phyloP scores from a whole-genome alignment of 805 yeast species.

The Candida patagonica region DNA sequence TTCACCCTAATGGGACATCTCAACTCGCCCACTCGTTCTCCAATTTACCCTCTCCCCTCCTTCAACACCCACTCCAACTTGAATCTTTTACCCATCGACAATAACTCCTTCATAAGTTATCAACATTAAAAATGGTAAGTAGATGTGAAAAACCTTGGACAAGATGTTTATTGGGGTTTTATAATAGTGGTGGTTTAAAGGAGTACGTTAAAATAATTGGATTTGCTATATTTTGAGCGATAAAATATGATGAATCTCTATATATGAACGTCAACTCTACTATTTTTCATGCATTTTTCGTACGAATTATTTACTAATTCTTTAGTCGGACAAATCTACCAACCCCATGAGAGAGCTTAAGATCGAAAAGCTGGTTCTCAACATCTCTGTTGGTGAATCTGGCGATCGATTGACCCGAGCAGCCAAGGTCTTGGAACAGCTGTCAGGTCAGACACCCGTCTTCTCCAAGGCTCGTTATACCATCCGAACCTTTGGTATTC shows the following conservation, averaged over 20 bases:
- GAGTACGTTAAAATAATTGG: neutral
- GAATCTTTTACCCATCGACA: too few relatives aligned
- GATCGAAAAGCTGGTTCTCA: conserved; percentile 98
- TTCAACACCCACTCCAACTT: too few relatives aligned
- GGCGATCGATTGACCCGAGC: conserved; percentile 99
- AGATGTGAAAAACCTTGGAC: too few relatives aligned
- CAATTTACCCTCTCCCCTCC: too few relatives aligned
- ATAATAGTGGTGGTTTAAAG: neutral
- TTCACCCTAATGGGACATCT: too few relatives aligned
- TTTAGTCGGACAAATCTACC: conserved; percentile 29
- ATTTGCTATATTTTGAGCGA: neutral
- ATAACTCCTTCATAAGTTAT: too few relatives aligned
- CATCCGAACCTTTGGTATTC: conserved; percentile 99
- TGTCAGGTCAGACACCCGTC: conserved; percentile 99
- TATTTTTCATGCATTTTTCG: neutral
- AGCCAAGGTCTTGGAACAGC: conserved; percentile 98
- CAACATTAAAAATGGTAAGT: too few relatives aligned
- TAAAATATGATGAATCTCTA: neutral
- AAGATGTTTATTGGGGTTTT: neutral
- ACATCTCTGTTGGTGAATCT: conserved; percentile 99
- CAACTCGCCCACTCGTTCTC: too few relatives aligned
- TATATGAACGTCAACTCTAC: neutral
- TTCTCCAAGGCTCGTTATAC: conserved; percentile 99
- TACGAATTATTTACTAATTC: conserved; percentile 8
- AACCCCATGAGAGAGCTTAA: conserved; percentile 98